These are phyloP conservation scores for Waltiozyma sp. DNA, from an alignment of 1,139 yeast genomes.

Conservation along the genomic window DNA sequence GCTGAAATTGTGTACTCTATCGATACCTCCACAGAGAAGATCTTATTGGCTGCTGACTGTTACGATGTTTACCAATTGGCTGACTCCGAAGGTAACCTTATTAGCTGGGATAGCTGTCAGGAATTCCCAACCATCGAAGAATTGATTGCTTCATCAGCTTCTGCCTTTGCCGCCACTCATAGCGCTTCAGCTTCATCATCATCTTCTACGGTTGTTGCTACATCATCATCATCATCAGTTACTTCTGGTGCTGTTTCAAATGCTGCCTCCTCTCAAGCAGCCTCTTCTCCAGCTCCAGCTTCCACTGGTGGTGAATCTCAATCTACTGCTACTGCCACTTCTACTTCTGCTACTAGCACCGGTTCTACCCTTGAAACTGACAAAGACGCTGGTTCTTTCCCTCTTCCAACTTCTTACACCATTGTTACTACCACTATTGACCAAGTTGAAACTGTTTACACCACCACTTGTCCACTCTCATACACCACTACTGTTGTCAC, in stretches of 20 bases:
- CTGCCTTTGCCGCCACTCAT: neutral
- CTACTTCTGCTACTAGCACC: constrained; percentile 4
- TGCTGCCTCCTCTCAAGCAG: too few species aligned
- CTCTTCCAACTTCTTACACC: neutral
- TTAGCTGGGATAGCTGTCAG: constrained; percentile 15
- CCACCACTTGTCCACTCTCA: constrained; percentile 2
- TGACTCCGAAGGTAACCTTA: constrained; percentile 5
- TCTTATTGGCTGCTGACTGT: constrained; percentile 16
- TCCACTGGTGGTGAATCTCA: neutral
- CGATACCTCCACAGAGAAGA: constrained; percentile 6
- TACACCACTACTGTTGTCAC: neutral
- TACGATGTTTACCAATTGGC: constrained; percentile 13
- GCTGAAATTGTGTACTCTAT: constrained; percentile 14
- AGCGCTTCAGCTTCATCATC: too few species aligned
- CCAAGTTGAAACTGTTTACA: constrained; percentile 3
- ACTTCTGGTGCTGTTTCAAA: constrained; percentile 10
- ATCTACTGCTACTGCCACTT: constrained; percentile 9
- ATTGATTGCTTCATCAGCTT: constrained; percentile 2
- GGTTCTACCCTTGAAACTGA: too few species aligned
- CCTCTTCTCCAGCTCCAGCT: constrained; percentile 2
- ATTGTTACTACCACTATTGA: constrained; percentile 3
- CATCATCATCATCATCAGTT: neutral
- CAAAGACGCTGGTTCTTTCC: too few species aligned
- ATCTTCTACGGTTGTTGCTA: neutral
- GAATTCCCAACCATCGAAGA: constrained; percentile 16